Evolutionary conservation across 345 rosid genomes (phyloP), one percentile per base, ranked within the genome.

Genomic region (Kandelia obovata): DNA sequence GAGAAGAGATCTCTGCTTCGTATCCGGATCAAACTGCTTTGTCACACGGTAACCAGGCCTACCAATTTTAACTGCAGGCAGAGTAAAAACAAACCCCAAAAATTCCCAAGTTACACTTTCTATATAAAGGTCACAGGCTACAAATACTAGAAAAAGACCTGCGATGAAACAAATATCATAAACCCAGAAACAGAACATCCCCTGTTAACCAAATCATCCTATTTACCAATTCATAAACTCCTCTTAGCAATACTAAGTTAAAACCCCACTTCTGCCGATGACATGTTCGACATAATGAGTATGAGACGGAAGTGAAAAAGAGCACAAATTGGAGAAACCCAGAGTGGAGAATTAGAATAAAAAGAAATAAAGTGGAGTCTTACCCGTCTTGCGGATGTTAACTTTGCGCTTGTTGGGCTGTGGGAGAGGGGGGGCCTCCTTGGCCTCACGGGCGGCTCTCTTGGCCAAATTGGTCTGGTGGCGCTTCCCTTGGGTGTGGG

Each of bases 11-110:
- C 97, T 86, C 73, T 95, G 99, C 78, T 92, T 87, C 32, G 96
- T 79, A 66, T 95, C 99, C 0, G 89, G 88, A 79, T 95, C 99
- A 59, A 81, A 95, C 73, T 95, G 99, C 80, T 95, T 95, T 4
- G 99, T 95, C 71, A 95, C 99, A 6, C 96, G 80, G 65, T 95
- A 95, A 37, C 97, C 99, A 71, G 99, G 99, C 76, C 99, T 86
- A 37, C 99, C 99, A 70, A 95, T 95, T 81, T 95, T 95, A 65
- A 95, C 97, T 92, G 83, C 85, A 83, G 16, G 7, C 21, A 31
- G 52, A 53, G 26, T 47, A 58, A 57, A 59, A 32, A 64, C 9
- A 28, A n/a, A 73, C 43, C 30, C 10, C 46, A 11, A 39, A 39
- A 10, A 10, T 10, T 15, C 0, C 3, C 46, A 10, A 39, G 15